Percentiles rank a stretch among this genome's conserved stretches.
phyloP scores from a whole-genome alignment of 2,329 filamentous ascomycete genomes.

The Aureobasidium vineae region DNA sequence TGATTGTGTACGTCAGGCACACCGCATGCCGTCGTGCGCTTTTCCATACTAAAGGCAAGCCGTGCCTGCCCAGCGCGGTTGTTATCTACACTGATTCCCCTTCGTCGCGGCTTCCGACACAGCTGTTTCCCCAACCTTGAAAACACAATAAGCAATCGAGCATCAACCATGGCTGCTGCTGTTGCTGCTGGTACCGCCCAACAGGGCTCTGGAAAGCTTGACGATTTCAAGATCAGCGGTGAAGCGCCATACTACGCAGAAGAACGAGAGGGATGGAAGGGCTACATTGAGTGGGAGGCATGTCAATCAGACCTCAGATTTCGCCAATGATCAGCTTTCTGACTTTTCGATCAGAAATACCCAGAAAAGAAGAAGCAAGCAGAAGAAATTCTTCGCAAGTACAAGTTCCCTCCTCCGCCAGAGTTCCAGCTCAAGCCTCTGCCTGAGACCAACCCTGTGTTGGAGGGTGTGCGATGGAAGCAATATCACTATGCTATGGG shows the following conservation, averaged over 20 bases:
- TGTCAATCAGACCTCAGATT: neutral
- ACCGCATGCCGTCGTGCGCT: slow-evolving; percentile 6
- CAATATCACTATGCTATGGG: slow-evolving; percentile 48
- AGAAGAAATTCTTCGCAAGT: slow-evolving; percentile 53
- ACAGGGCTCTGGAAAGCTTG: slow-evolving; percentile 5
- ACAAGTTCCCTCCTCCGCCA: slow-evolving; percentile 51
- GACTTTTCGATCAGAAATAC: slow-evolving; percentile 45
- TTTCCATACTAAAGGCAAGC: neutral
- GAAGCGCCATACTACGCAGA: slow-evolving; percentile 42
- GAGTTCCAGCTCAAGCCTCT: slow-evolving; percentile 47
- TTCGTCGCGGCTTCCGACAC: neutral
- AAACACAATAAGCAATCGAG: neutral
- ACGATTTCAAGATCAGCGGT: slow-evolving; percentile 2
- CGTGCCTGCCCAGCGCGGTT: neutral
- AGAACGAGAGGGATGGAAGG: slow-evolving; percentile 46
- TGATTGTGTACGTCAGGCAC: slow-evolving; percentile 13
- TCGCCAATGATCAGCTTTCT: neutral
- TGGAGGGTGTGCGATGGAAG: slow-evolving; percentile 50
- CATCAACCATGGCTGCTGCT: neutral
- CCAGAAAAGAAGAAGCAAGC: slow-evolving; percentile 65
- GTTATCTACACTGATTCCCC: neutral
- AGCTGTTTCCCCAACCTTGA: neutral
- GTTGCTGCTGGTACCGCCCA: neutral
- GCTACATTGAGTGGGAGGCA: slow-evolving; percentile 66
- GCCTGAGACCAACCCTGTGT: slow-evolving; percentile 46